phyloP scores from a whole-genome alignment of 495 filamentous ascomycete species.

The Cercophora sp. region DNA sequence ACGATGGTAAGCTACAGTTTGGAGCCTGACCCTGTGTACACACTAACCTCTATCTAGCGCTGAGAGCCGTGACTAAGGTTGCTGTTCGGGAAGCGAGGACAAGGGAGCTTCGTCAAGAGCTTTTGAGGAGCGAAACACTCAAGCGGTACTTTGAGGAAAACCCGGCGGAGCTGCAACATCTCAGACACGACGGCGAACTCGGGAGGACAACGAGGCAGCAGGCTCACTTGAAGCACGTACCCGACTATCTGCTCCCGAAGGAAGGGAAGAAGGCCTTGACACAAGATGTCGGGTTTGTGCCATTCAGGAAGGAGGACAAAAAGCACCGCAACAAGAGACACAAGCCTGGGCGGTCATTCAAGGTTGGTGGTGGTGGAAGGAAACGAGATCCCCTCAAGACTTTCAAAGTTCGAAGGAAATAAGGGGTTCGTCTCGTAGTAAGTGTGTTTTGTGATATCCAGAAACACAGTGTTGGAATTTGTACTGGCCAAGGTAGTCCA shows the following conservation, averaged over 20 bases:
- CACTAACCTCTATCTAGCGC: too few species aligned
- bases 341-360: conserved; percentile 56
- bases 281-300: conserved; percentile 66
- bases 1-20: too few species aligned
- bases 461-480: too few species aligned
- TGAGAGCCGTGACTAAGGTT: conserved; percentile 73
- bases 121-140: conserved; percentile 87
- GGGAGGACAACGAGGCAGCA: conserved; percentile 68
- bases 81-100: conserved; percentile 86
- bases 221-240: conserved; percentile 90
- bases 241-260: conserved; percentile 84
- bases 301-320: conserved; percentile 61
- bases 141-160: conserved; percentile 97
- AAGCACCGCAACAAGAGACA: conserved; percentile 74
- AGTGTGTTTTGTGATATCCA: too few species aligned
- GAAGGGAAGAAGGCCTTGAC: conserved; percentile 68
- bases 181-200: conserved; percentile 87
- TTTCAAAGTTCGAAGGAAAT: conserved; percentile 61
- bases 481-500: too few species aligned
- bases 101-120: conserved; percentile 79
- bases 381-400: conserved; percentile 84
- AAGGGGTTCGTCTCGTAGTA: too few species aligned
- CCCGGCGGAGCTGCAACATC: conserved; percentile 76
- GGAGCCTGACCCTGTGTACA: too few species aligned
- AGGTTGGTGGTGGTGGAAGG: conserved; percentile 40